These are phyloP conservation scores for Pleurotus salmoneostramineus DNA, from an alignment of 768 basidiomycete species.

Conservation along the genomic window DNA sequence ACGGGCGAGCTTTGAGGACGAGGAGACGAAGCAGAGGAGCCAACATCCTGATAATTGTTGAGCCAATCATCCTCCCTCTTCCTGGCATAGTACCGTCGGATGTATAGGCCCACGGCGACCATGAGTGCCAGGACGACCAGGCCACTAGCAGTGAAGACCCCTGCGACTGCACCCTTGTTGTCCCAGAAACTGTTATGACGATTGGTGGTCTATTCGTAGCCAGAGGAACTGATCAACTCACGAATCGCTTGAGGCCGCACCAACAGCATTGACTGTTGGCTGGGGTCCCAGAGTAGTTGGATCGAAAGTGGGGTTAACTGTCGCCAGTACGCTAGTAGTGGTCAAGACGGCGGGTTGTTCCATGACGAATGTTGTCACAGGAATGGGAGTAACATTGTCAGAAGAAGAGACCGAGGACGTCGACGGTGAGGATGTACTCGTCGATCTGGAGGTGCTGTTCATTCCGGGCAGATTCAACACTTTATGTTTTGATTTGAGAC, in stretches of 20 bases:
- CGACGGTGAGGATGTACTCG: background rate
- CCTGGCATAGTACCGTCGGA: slow-evolving; percentile 3
- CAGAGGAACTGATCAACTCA: background rate
- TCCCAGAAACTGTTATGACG: slow-evolving; percentile 36
- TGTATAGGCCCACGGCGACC: slow-evolving; percentile 11
- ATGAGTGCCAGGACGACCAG: slow-evolving; percentile 28
- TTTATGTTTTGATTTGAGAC: too few species aligned
- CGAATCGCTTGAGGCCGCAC: slow-evolving; percentile 4
- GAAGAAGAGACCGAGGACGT: background rate
- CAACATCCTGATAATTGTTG: slow-evolving; percentile 7
- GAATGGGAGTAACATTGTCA: background rate
- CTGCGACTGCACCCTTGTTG: slow-evolving; percentile 42
- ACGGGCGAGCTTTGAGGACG: background rate
- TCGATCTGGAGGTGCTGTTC: background rate
- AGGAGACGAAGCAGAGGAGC: background rate
- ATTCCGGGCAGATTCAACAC: too few species aligned
- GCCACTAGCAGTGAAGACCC: slow-evolving; percentile 38
- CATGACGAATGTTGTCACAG: background rate
- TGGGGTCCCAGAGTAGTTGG: background rate
- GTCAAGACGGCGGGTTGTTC: background rate
- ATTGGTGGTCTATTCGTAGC: background rate
- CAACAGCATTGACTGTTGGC: background rate
- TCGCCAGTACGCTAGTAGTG: background rate
- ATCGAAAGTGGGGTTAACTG: background rate
- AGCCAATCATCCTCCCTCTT: slow-evolving; percentile 2